Evolutionary conservation across 1,284 basidiomycete species (phyloP).

Genomic region (Papiliotrema nemorosa): DNA sequence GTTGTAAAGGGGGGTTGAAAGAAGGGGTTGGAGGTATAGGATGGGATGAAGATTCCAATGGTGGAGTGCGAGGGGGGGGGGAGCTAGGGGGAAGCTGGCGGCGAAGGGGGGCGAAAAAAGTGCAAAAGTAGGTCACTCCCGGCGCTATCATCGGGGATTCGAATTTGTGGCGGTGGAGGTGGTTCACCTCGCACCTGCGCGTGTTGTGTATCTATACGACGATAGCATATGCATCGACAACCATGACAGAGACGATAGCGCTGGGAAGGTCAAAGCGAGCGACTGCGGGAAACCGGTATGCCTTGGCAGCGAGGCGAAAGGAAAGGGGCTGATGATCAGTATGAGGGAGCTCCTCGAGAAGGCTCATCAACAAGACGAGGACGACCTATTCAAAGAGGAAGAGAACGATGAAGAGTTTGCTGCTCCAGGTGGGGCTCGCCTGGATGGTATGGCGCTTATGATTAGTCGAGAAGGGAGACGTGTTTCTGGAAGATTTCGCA

Average conservation of each 20-base stretch:
- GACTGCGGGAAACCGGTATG: constrained; percentile 47
- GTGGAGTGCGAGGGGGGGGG: background rate
- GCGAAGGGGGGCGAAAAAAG: background rate
- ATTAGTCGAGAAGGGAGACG: constrained; percentile 37
- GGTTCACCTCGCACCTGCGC: background rate
- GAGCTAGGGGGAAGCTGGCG: background rate
- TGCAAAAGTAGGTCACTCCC: background rate
- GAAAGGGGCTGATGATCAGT: constrained; percentile 11
- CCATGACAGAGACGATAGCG: constrained; percentile 32
- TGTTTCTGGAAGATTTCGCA: constrained; percentile 46
- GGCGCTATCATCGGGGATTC: background rate
- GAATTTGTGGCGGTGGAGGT: background rate
- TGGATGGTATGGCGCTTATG: constrained; percentile 1
- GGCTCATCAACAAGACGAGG: constrained; percentile 44
- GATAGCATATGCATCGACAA: background rate
- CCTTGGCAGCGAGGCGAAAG: background rate
- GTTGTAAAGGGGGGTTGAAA: background rate
- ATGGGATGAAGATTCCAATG: background rate
- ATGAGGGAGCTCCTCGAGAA: constrained; percentile 48
- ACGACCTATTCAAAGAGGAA: constrained; percentile 42
- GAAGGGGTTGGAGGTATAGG: background rate
- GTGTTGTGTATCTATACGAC: background rate
- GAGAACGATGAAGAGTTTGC: constrained; percentile 44
- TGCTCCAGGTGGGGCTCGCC: constrained; percentile 31
- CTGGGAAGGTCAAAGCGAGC: constrained; percentile 36